Conservation (phyloP, 176 grass and related monocot genomes). For the Phoenix roebelenii region DNA sequence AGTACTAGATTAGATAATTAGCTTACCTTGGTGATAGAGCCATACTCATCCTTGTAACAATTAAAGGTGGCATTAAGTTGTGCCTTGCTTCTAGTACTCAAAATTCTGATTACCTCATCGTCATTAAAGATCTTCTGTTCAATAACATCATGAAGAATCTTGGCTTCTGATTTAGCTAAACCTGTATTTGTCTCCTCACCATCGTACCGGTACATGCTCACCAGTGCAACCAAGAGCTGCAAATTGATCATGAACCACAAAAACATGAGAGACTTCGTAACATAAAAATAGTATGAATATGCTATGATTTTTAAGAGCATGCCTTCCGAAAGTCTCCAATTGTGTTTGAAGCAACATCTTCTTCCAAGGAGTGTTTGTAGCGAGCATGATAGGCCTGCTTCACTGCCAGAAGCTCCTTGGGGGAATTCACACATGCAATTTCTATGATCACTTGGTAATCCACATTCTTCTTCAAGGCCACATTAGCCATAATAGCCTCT, state of each 20-base stretch:
- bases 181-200: conserved; percentile 40
- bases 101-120: conserved; percentile 58
- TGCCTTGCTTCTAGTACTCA: conserved; percentile 68
- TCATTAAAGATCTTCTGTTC: conserved; percentile 20
- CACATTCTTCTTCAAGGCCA: conserved; percentile 37
- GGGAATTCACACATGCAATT: conserved; percentile 49
- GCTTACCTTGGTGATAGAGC: conserved; percentile 51
- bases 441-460: conserved; percentile 53
- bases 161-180: conserved; percentile 54
- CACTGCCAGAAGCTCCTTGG: conserved; percentile 40
- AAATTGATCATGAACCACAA: background rate
- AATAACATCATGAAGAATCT: conserved; percentile 34
- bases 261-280: background rate
- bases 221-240: conserved; percentile 49
- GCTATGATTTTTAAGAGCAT: conserved; percentile 2
- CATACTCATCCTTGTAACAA: conserved; percentile 44
- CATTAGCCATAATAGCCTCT: conserved; percentile 50
- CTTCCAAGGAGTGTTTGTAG: conserved; percentile 63
- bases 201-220: conserved; percentile 62
- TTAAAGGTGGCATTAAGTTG: conserved; percentile 60
- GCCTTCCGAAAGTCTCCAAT: conserved; percentile 44
- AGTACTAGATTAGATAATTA: background rate
- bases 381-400: conserved; percentile 65
- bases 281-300: background rate
- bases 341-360: conserved; percentile 53